phyloP scores from a whole-genome alignment of 73 alveolate species.

The Strombidium stylifer region DNA sequence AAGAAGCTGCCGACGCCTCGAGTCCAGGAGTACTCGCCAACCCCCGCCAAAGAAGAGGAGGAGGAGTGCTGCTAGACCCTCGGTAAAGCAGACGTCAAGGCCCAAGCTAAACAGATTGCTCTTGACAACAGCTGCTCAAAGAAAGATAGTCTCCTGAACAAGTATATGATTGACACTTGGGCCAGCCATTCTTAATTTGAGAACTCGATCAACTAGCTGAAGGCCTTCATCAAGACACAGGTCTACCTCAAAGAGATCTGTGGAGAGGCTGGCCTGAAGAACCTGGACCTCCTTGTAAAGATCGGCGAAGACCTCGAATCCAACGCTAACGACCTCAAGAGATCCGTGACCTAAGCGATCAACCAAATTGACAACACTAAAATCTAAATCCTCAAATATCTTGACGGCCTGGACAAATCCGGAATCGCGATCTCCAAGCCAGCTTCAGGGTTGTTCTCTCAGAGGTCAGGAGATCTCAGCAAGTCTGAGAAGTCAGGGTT shows the following conservation, averaged over 20 bases:
- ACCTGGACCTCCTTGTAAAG: no score
- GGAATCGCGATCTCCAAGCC: neutral
- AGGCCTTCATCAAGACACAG: neutral
- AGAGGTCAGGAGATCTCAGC: neutral
- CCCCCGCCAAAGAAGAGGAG: neutral
- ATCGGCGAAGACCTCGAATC: constrained; percentile 10
- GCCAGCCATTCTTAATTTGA: constrained; percentile 2
- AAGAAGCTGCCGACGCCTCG: neutral
- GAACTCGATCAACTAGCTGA: constrained; percentile 6
- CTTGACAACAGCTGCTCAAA: constrained; percentile 3
- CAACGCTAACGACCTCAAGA: constrained; percentile 23
- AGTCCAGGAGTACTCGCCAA: neutral
- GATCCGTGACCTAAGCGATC: constrained; percentile 19
- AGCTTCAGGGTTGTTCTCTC: constrained; percentile 13
- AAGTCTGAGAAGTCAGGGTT: neutral
- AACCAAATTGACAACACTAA: constrained; percentile 27
- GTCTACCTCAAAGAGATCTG: neutral
- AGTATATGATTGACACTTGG: constrained; percentile 31
- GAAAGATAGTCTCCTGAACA: constrained; percentile 22
- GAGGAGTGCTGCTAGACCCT: neutral
- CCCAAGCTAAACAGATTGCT: constrained; percentile 12
- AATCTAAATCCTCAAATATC: constrained; percentile 23
- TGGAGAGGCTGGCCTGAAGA: no score
- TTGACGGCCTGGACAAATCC: constrained; percentile 3
- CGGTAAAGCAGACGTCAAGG: neutral